Evolutionary conservation across 164 flowering plant species (phyloP), one percentile per base, ranked within the genome.

Genomic region (Chimonanthus praecox): DNA sequence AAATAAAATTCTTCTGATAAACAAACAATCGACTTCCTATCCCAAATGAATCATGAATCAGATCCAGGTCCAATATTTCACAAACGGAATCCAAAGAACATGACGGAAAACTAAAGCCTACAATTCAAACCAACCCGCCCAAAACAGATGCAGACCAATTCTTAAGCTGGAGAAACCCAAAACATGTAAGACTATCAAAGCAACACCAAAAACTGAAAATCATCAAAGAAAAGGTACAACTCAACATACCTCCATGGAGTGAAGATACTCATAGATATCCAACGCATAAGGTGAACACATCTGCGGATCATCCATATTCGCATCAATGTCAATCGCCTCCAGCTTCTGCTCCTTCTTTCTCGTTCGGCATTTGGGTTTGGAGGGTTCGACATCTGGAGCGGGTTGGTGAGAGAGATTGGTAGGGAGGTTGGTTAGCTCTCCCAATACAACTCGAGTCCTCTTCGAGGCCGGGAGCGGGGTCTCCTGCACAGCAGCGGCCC

Each of bases 391-490:
- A 47, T 21, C 77, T 4, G 79, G 64, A 46, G 21, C 58, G 58
- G n/a, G 77, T 67, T 43, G 61, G 60, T 18, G 49, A 18, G 16
- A 71, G 7, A 70, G n/a, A 54, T 62, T 78, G 68, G 33, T 33
- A 33, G 65, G 15, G 6, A 72, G 47, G 78, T 85, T 87, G 13
- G 86, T 75, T 67, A 89, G 74, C 68, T 89, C 90, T 5, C 88
- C 89, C 45, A 89, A 75, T 6, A 79, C 85, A 11, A 82, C 88
- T 44, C 89, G 79, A 66, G 81, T 83, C 81, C 84, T 87, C 7
- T 63, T 68, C 6, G 70, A 20, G n/a, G 49, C 47, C 4, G 74
- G 73, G 18, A 11, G n/a, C 48, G n/a, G 75, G 16, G 21, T 62
- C 47, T 73, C 66, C n/a, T 16, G 60, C 9, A 67, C 16, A 46